Percentiles rank a stretch among this genome's conserved stretches.
Conservation (phyloP, 495 filamentous ascomycete genomes). For the Trichoderma asperelloides region DNA sequence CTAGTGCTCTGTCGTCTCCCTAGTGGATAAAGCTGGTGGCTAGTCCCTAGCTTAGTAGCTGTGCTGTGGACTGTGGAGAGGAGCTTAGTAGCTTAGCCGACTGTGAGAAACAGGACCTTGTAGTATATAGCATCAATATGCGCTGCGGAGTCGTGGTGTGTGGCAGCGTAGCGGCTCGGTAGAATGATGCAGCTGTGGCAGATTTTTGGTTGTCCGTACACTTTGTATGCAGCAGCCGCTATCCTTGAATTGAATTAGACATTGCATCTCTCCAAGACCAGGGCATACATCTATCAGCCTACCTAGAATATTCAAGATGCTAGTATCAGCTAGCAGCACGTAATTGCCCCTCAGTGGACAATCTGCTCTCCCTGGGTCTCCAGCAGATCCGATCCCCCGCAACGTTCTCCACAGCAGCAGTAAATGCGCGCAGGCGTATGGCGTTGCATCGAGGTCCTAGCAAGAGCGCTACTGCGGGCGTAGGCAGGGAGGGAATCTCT, state of each 20-base stretch:
- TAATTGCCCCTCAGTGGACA: neutral
- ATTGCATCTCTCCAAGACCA: no score
- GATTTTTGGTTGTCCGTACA: no score
- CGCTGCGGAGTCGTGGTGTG: no score
- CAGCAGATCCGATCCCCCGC: neutral
- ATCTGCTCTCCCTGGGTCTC: neutral
- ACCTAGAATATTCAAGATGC: no score
- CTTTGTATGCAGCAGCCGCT: no score
- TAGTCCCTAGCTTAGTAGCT: neutral
- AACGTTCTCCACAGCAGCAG: neutral
- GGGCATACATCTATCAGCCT: no score
- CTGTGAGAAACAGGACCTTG: neutral
- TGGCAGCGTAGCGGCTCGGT: no score
- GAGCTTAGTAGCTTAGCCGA: neutral
- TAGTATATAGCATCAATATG: no score
- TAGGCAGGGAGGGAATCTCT: neutral
- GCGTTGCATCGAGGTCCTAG: neutral
- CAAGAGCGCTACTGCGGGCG: slow-evolving; percentile 3
- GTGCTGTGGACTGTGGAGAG: neutral
- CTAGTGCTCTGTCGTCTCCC: neutral
- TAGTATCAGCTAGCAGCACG: neutral
- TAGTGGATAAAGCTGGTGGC: neutral
- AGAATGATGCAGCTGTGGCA: no score
- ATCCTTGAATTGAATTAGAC: no score
- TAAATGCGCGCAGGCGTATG: neutral